Evolutionary conservation across 2,329 filamentous ascomycete genomes (phyloP).

Genomic region (Byssochlamys sp.): DNA sequence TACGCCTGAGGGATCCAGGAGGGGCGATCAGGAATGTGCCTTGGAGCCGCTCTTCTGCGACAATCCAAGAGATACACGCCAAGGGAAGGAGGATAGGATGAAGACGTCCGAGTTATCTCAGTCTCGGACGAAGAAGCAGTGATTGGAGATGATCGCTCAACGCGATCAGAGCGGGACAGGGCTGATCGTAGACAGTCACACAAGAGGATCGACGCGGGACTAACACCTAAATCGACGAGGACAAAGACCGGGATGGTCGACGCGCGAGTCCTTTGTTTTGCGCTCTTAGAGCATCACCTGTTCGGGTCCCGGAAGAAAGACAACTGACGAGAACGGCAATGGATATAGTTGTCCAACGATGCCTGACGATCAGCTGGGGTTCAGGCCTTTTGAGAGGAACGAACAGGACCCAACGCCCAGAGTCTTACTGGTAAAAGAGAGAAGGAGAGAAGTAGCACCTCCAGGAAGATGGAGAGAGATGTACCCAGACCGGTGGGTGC

Average conservation of each 20-base stretch:
- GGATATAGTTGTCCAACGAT: neutral
- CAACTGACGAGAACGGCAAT: neutral
- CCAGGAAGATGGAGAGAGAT: conserved; percentile 3
- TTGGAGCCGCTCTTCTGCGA: conserved; percentile 1
- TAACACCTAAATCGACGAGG: neutral
- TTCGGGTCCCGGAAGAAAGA: neutral
- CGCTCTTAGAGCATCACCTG: neutral
- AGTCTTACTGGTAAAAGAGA: neutral
- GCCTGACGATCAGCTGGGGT: neutral
- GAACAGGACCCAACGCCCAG: neutral
- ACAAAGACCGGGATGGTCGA: neutral
- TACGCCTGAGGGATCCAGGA: conserved; percentile 41
- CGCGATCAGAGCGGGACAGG: neutral
- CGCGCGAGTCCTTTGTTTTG: neutral
- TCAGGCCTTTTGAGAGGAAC: neutral
- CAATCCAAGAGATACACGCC: conserved; percentile 1
- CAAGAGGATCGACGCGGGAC: neutral
- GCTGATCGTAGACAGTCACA: neutral
- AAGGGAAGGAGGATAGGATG: neutral
- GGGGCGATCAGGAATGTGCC: conserved; percentile 27
- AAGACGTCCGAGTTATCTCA: neutral
- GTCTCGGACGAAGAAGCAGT: neutral
- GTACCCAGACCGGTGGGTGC: conserved; percentile 8
- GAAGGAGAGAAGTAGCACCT: neutral
- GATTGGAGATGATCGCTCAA: neutral